phyloP scores from a whole-genome alignment of 2,329 filamentous ascomycete genomes.

The Penicillium palitans region DNA sequence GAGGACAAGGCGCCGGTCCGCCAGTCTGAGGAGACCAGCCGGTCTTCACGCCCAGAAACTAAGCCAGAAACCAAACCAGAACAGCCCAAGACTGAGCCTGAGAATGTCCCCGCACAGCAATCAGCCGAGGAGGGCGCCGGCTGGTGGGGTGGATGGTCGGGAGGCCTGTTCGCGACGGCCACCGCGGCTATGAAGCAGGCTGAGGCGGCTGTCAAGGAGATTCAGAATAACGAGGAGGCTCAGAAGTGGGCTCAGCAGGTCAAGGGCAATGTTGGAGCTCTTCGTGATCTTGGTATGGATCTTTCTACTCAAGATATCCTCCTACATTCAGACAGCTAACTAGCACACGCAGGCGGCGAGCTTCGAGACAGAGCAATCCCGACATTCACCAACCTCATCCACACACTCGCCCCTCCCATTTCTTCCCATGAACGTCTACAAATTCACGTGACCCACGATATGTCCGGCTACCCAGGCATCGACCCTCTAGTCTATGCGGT shows the following conservation, averaged over 20 bases:
- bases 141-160: conserved; percentile 65
- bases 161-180: conserved; percentile 78
- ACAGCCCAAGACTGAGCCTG: conserved; percentile 35
- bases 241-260: conserved; percentile 96
- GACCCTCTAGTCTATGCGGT: conserved; percentile 89
- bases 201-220: conserved; percentile 88
- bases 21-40: conserved; percentile 76
- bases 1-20: conserved; percentile 65
- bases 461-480: conserved; percentile 89
- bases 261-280: conserved; percentile 77
- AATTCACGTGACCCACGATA: conserved; percentile 96
- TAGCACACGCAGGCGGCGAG: conserved; percentile 68
- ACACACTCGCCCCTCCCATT: conserved; percentile 94
- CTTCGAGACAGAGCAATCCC: conserved; percentile 82
- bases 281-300: conserved; percentile 70
- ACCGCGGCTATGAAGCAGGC: conserved; percentile 77
- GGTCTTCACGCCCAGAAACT: conserved; percentile 69
- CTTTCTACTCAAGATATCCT: neutral
- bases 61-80: conserved; percentile 72
- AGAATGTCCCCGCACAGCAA: conserved; percentile 51
- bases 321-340: conserved; percentile 4
- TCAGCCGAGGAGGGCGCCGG: conserved; percentile 60
- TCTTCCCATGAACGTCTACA: conserved; percentile 94
- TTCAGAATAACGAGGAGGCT: conserved; percentile 94
- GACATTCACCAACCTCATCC: conserved; percentile 90